Base-by-base conservation (phyloP, 2,329 filamentous ascomycete genomes). In the Bipolaris oryzae region DNA sequence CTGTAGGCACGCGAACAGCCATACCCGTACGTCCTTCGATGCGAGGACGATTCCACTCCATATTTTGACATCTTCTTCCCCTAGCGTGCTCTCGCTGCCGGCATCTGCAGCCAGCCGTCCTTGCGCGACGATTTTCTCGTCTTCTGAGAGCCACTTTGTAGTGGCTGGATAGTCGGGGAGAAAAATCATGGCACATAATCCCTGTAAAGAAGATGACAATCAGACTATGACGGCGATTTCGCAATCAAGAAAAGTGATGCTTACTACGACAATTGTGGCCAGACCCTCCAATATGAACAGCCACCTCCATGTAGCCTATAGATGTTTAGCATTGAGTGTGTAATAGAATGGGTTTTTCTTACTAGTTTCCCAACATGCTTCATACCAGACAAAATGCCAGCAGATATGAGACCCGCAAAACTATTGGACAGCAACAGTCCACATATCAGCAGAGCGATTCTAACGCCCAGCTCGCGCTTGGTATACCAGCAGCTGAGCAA, bases 401-500 rank as follows among this genome's bases (percentile, higher is more conserved):
- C 74, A 34, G 76, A 66, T 23, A 78, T 72, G 3, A 80, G 68
- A 7, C 79, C 78, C 11, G 73, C 76, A 43, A 80, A 78, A 6
- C 68, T 73, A 43, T 71, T 75, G 3, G 75, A 74, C 7, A 77
- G 60, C 18, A 74, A 67, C 38, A 71, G 74, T 7, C 73, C 76
- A 25, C 37, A 39, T 39, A 70, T 74, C 60, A 77, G 72, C 42
- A 77, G 51, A 7, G 66, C 55, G 3, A 71, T 70, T 15, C 74
- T 63, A 18, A 70, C 66, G 9, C 70, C 70, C 25, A 76, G 62
- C 47, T 76, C 74, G 31, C 80, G 80, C 51, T 85, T 81, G 3
- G 85, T 88, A 69, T 89, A 89, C 81, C 85, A 88, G 58, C 86
- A 84, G 0, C 83, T 85, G 34, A 88, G 77, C 44, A 87, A 83